Conservation (phyloP, 176 grass and related monocot species). For the Ampelocalamus luodianensis region DNA sequence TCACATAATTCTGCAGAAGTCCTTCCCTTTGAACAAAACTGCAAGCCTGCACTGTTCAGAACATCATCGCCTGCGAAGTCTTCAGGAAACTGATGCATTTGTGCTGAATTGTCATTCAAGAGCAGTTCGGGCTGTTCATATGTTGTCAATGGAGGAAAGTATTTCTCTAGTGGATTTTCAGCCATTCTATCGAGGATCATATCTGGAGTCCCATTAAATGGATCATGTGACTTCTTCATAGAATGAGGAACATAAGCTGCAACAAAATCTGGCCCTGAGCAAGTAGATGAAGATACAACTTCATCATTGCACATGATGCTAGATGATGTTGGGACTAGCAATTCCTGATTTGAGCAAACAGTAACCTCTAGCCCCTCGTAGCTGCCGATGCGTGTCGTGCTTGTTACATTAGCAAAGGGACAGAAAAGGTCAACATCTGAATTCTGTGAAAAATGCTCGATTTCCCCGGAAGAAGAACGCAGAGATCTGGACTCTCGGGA, state of each 20-base stretch:
- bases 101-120: conserved; percentile 5
- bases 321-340: neutral
- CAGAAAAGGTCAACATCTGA: conserved; percentile 32
- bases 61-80: neutral
- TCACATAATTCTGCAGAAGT: neutral
- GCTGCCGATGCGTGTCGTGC: neutral
- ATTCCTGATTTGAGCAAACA: conserved; percentile 18
- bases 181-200: conserved; percentile 51
- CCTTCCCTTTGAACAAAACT: conserved; percentile 12
- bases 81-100: conserved; percentile 11
- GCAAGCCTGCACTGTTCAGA: conserved; percentile 4
- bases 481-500: neutral
- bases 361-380: conserved; percentile 30
- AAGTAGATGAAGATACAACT: conserved; percentile 10
- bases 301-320: conserved; percentile 32
- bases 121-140: conserved; percentile 25
- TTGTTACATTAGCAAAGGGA: conserved; percentile 8
- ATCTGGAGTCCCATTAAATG: conserved; percentile 38
- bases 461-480: conserved; percentile 2
- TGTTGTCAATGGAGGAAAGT: conserved; percentile 30
- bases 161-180: conserved; percentile 52
- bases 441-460: neutral
- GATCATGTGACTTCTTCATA: neutral
- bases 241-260: neutral
- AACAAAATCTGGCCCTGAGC: neutral